These are phyloP conservation scores for Ustulina deusta DNA, from an alignment of 2,329 filamentous ascomycete genomes.

Conservation along the genomic window DNA sequence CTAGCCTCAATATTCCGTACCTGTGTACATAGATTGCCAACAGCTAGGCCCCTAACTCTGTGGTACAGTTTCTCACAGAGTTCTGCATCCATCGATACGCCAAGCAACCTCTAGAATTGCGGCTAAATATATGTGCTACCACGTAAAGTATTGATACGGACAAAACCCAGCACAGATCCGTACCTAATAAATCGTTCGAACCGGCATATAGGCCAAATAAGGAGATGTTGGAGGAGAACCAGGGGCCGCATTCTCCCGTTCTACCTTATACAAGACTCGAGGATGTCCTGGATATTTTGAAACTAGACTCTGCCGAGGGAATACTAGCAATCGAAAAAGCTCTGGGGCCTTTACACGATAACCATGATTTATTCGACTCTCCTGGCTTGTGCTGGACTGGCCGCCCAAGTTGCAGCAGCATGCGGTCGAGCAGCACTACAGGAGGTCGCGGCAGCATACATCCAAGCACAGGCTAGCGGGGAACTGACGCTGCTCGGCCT, in stretches of 20 bases:
- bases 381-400: slow-evolving; percentile 35
- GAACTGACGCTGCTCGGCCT: slow-evolving; percentile 34
- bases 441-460: slow-evolving; percentile 44
- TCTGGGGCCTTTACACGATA: neutral
- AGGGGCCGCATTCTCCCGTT: slow-evolving; percentile 29
- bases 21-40: neutral
- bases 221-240: slow-evolving; percentile 19
- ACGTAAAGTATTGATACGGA: slow-evolving; percentile 11
- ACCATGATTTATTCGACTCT: slow-evolving; percentile 41
- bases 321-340: neutral
- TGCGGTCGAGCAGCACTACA: slow-evolving; percentile 44
- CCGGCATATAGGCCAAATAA: slow-evolving; percentile 38
- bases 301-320: neutral
- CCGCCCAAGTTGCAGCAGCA: slow-evolving; percentile 40
- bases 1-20: neutral
- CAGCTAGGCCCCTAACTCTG: neutral
- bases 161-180: neutral
- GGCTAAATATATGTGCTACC: slow-evolving; percentile 36
- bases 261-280: slow-evolving; percentile 21
- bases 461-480: slow-evolving; percentile 44
- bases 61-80: neutral
- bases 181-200: neutral
- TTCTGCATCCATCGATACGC: slow-evolving; percentile 3
- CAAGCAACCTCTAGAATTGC: slow-evolving; percentile 23
- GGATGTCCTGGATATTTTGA: neutral